Conservation (phyloP, 164 flowering plant species). For the Magnolia sinica region DNA sequence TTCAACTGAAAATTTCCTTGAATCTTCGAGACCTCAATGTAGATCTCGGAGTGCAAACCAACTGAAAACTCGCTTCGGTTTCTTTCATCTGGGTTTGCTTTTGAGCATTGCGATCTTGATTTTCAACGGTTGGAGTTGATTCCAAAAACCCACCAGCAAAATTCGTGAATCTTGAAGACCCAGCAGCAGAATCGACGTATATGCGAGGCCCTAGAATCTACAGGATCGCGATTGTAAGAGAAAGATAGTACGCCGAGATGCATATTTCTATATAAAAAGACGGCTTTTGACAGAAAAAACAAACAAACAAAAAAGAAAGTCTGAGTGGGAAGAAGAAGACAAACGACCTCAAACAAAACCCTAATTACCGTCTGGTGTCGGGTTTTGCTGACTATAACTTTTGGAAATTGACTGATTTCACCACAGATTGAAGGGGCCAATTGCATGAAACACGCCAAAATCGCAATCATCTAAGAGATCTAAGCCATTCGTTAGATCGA, state of each 20-base stretch:
- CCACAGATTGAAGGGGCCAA: too few relatives aligned
- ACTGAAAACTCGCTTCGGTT: background rate
- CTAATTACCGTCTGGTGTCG: background rate
- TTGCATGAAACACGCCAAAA: too few relatives aligned
- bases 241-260: background rate
- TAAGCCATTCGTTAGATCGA: too few relatives aligned
- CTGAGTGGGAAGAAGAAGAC: background rate
- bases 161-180: constrained; percentile 22
- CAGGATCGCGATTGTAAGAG: background rate
- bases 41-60: background rate
- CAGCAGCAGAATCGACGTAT: background rate
- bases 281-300: background rate
- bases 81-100: background rate
- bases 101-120: background rate
- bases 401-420: too few relatives aligned
- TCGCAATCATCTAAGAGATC: too few relatives aligned
- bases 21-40: background rate
- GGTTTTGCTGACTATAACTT: too few relatives aligned
- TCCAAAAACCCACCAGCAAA: background rate
- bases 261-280: background rate
- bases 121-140: background rate
- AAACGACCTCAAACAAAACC: background rate
- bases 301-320: background rate
- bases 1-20: background rate
- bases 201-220: background rate